Evolutionary conservation across 305 asterid genomes (phyloP).

Genomic region (Fraxinus sp.): DNA sequence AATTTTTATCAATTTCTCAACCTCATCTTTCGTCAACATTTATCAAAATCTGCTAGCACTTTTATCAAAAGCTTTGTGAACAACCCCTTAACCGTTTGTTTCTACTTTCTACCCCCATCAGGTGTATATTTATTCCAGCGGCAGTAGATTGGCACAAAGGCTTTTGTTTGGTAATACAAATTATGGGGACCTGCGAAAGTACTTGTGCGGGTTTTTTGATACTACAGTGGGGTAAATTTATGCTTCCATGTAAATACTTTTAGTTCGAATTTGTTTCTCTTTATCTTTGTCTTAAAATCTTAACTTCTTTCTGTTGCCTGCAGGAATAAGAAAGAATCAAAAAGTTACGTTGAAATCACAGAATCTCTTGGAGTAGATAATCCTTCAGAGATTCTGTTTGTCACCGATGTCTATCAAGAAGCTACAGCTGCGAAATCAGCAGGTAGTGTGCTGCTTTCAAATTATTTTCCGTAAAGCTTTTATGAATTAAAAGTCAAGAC

Average conservation of each 20-base stretch:
- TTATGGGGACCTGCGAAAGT: conserved; percentile 79
- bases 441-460: conserved; percentile 42
- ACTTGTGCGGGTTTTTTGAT: conserved; percentile 79
- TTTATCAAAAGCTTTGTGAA: not conserved
- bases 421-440: conserved; percentile 95
- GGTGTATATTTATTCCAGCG: conserved; percentile 97
- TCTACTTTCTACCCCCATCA: conserved; percentile 27
- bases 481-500: not conserved
- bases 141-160: conserved; percentile 96
- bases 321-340: conserved; percentile 88
- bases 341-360: conserved; percentile 67
- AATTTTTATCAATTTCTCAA: not conserved
- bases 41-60: not conserved
- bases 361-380: conserved; percentile 81
- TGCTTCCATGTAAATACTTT: not conserved
- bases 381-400: conserved; percentile 71
- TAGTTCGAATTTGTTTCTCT: not conserved
- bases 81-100: not conserved
- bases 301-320: conserved; percentile 17
- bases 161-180: conserved; percentile 75
- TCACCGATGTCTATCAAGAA: conserved; percentile 89
- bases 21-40: not conserved
- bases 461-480: not conserved
- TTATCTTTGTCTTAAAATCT: not conserved
- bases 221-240: conserved; percentile 74